Base-by-base conservation (phyloP, 1,284 basidiomycete genomes). In the Nidula niveotomentosa region DNA sequence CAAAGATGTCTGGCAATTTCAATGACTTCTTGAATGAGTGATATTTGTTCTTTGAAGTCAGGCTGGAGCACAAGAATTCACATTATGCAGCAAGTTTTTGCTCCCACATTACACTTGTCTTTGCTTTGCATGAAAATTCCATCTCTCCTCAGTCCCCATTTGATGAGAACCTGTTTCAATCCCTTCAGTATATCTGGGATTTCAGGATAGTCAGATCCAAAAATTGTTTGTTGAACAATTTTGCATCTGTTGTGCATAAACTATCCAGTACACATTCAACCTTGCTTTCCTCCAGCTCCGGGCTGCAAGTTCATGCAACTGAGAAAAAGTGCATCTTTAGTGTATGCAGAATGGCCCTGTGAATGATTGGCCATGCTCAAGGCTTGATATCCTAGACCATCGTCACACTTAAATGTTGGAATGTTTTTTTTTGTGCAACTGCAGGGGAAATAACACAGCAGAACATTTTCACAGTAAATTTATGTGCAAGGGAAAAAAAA, bases 261-360 rank as follows among this genome's bases (percentile, higher is more conserved):
- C 72, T 68, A 74, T 0, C 71, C 67, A 63, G 69, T 53, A 3
- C 56, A 57, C 59, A 74, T 56, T 0, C 43, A 49, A 2, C 71
- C 63, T 50, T 76, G 74, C 52, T 73, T 74, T 3, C 72, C 73
- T 13, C 69, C 72, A 18, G 69, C n/a, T n/a, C n/a, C n/a, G n/a
- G n/a, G 72, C 13, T 60, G 52, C 0, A 71, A 1, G 58, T 76
- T 75, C 69, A 76, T 75, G 0, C 58, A 52, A 1, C 64, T 60
- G 0, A 54, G 60, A 8, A 72, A 51, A 0, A 76, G 60, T 1
- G 72, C 72, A 68, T 78, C 65, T 1, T 59, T 61, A 2, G 68
- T 48, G 66, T 76, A 77, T 46, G 69, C 66, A 7, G 65, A 67
- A 53, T 77, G 74, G 0, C 74, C 75, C 50, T 76, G 70, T 2